Base-by-base conservation (phyloP, 371 early-diverging fungal species). In the Nematocida ausubeli region DNA sequence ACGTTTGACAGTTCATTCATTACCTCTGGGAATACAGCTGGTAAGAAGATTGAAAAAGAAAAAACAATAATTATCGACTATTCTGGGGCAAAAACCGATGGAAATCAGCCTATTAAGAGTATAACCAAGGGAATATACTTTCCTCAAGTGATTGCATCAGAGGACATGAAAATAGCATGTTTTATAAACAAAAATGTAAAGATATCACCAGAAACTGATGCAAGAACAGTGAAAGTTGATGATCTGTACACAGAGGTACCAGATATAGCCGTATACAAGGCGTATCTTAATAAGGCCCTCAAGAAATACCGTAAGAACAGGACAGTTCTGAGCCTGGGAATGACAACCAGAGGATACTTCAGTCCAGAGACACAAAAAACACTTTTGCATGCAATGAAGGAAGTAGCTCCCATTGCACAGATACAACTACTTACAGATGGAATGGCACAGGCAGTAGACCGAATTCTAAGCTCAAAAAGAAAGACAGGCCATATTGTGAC, bases 161-260 rank as follows among this genome's bases (percentile, higher is more conserved):
- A 60, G 24, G 12, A 30, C 14, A 35, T 54, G 7, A 9, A 28
- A 34, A 7, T 60, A 1, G 60, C 28, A 2, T 2, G 39, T 7
- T 34, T 7, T 60, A 60, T 37, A 35, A 60, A 60, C 24, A 60
- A 60, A 37, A 60, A 35, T 24, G 60, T 60, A n/a, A 6, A 6
- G 5, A 14, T 60, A 2, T 34, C 28, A 35, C 16, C 28, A 16
- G 37, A 34, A 12, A 2, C 30, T 30, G 2, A n/a, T 30, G 7
- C 30, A 12, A 60, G 32, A 60, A 39, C 32, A 16, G 24, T 32
- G 35, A 60, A 35, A 22, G 24, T 54, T 16, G 7, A 19, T 12
- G 19, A 42, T 16, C 12, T 72, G 34, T 51, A 64, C 30, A 52
- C 78, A 40, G 66, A 66, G 2, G 39, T 75, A 35, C 78, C 78